A percentile compares a stretch with the other conserved stretches of the same genome.
Evolutionary conservation across 23 red algal genomes (phyloP).

Genomic region (Gracilaria domingensis): DNA sequence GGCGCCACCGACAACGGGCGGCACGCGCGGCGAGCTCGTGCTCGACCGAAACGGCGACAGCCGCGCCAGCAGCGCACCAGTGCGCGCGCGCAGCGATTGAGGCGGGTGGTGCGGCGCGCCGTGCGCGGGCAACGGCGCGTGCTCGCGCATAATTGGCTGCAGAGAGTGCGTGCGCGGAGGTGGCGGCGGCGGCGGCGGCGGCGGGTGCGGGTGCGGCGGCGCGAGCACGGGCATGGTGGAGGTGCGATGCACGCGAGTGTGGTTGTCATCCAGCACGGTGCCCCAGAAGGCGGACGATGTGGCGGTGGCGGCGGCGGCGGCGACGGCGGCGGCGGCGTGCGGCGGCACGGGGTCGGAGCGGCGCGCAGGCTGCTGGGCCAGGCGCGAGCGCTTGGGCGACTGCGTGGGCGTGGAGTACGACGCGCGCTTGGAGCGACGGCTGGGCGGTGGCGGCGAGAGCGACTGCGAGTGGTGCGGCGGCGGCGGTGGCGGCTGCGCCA

Average conservation of each 20-base stretch:
- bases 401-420: conserved; percentile 13
- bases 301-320: not conserved
- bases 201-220: not conserved
- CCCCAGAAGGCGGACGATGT: conserved; percentile 52
- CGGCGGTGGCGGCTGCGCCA: not conserved
- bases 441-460: not conserved
- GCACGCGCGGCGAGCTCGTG: not conserved
- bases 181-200: not conserved
- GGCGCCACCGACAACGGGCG: no score
- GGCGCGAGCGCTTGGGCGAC: conserved; percentile 10
- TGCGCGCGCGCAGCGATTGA: not conserved
- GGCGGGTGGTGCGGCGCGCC: not conserved
- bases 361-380: not conserved
- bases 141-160: not conserved
- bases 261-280: conserved; percentile 45
- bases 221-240: not conserved
- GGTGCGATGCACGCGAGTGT: not conserved
- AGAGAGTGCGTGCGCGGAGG: no score
- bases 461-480: not conserved
- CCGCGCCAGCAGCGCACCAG: not conserved
- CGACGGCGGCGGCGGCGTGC: not conserved
- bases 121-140: not conserved
- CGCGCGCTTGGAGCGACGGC: not conserved
- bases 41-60: not conserved
- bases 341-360: conserved; percentile 1